Base-by-base conservation (phyloP, 352 stramenopile genomes). In the Phytophthora aleatoria region DNA sequence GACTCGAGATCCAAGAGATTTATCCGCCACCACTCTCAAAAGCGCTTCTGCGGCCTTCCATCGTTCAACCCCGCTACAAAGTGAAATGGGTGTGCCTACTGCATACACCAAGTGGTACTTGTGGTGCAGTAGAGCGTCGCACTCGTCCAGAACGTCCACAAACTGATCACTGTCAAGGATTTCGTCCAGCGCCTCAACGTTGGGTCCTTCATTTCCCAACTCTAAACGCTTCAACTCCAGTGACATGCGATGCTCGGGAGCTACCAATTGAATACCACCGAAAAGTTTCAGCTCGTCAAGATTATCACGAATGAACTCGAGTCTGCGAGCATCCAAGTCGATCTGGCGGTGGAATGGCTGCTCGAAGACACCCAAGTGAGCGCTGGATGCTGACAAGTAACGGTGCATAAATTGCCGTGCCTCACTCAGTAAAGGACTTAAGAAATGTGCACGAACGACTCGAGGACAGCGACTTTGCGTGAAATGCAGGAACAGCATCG, bases 71-170 rank as follows among this genome's bases (percentile, higher is more conserved):
- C 84, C 84, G 33, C 58, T 69, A 35, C 77, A 77, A 6, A 97
- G 78, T 7, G 59, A 51, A 5, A 67, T 55, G 2, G 79, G 60
- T 0, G 36, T 65, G 0, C 90, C 89, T 2, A 95, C 75, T 1
- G 90, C 86, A 57, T 98, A 97, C 39, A 97, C 80, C 16, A 97
- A 79, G 44, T 97, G 90, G 58, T 95, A 97, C 12, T 83, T 81
- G 67, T 97, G 84, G 26, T 92, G 81, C 0, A 97, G 77, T 8
- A 97, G 52, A 8, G 92, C 92, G 69, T 98, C 92, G 36, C 77
- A 84, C 52, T 98, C 90, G 70, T 97, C 92, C 20, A 97, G 69
- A 6, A 98, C 73, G 52, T 98, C 89, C 0, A 89, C 59, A 56
- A 82, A 93, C 16, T 79, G 61, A 24, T 83, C 26, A n/a, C 57